These are phyloP conservation scores for Mortierella sp. DNA, from an alignment of 371 early-diverging fungal species.

Conservation along the genomic window DNA sequence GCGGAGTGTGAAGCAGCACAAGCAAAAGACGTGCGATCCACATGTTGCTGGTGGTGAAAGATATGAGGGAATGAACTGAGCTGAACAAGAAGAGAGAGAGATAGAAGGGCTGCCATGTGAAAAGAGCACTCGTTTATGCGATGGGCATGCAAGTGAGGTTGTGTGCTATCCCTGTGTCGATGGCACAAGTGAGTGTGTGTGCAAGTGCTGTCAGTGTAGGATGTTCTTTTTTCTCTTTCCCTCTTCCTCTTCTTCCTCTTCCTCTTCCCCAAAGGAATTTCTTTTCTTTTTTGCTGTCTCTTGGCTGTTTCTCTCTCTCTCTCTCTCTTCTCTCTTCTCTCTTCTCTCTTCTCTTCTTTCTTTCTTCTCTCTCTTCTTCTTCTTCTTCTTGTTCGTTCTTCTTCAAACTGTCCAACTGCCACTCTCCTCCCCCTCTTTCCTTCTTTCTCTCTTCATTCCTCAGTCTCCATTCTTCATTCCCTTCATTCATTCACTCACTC, in stretches of 20 bases:
- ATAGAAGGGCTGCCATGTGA: conserved; percentile 9
- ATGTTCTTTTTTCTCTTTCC: background rate
- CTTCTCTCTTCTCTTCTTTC: conserved; percentile 6
- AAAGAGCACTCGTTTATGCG: background rate
- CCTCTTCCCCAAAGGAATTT: background rate
- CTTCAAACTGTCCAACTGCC: too few relatives aligned
- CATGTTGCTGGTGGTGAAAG: background rate
- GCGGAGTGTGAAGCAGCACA: background rate
- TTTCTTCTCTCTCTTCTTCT: background rate
- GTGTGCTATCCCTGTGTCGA: conserved; percentile 1
- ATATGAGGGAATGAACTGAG: background rate
- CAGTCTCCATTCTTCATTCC: too few relatives aligned
- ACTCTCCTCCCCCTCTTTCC: background rate
- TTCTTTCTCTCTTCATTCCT: background rate
- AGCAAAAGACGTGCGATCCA: background rate
- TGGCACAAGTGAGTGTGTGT: background rate
- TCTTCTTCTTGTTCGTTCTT: too few relatives aligned
- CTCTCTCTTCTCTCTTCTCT: background rate
- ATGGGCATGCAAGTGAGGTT: background rate
- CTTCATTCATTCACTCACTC: background rate
- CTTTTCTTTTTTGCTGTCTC: background rate
- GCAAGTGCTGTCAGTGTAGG: too few relatives aligned
- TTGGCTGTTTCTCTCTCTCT: background rate
- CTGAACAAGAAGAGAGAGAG: background rate
- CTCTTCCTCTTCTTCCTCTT: background rate